Base-by-base conservation (phyloP, 1,284 basidiomycete species). In the Anthracocystis setariae region DNA sequence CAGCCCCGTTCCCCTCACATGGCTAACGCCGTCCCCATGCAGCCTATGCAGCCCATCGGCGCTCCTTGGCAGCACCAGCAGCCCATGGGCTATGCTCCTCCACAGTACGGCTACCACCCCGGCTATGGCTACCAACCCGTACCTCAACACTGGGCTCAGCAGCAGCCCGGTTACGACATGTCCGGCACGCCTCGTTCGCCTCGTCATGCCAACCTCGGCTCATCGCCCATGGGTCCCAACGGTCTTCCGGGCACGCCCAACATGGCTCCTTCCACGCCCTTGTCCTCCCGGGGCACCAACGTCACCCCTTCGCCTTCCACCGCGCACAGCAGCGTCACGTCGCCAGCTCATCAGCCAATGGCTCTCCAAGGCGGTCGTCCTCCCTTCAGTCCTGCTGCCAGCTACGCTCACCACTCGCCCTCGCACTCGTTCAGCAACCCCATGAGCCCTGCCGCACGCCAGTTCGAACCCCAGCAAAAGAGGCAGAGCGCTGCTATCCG, bases 401-500 rank as follows among this genome's bases (percentile, higher is more conserved):
- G 52, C 69, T 70, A 60, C 33, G 61, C 55, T 42, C 62, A 70
- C 42, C 74, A 75, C 65, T 77, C 72, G 45, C 77, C 76, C 3
- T 76, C 69, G 56, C 69, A 70, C 63, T 78, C 78, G 32, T 76
- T 79, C 60, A 65, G 62, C 63, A 76, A 76, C 58, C 63, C 78
- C 20, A 82, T 81, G 79, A 82, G 79, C 52, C 77, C 80, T 8
- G 61, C 80, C 25, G 81, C 81, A 17, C 73, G 77, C 23, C 73
- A 78, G 47, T 82, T 82, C 50, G 81, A 82, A 71, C 79, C 79
- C 17, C 63, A 68, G 54, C 70, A 74, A 45, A 82, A 81, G 75
- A 66, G 78, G 27, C 67, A 66, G 50, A 79, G 76, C 64, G 76
- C 74, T 45, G 81, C 81, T 29, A 80, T 82, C 46, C 74, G 74